These are phyloP conservation scores for Trypanosoma congolense DNA, from an alignment of 208 protist species.

Conservation along the genomic window DNA sequence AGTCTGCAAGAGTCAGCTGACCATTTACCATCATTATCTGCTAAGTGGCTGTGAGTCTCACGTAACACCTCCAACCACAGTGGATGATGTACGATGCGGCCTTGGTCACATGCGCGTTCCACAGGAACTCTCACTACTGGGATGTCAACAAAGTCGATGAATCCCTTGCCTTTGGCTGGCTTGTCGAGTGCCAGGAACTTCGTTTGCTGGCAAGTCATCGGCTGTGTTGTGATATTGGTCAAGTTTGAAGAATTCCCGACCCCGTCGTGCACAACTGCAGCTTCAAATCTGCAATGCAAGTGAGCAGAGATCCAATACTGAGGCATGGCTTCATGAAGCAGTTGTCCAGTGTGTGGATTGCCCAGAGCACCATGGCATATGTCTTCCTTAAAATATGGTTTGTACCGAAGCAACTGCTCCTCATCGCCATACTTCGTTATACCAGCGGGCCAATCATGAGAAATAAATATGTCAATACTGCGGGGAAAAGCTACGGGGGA, in stretches of 20 bases:
- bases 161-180: slow-evolving; percentile 68
- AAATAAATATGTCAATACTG: slow-evolving; percentile 74
- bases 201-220: slow-evolving; percentile 18
- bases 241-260: slow-evolving; percentile 4
- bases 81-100: slow-evolving; percentile 53
- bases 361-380: slow-evolving; percentile 67
- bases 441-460: slow-evolving; percentile 89
- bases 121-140: slow-evolving; percentile 11
- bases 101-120: background rate
- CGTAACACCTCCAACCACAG: slow-evolving; percentile 57
- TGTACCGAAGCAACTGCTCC: slow-evolving; percentile 67
- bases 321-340: slow-evolving; percentile 56
- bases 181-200: slow-evolving; percentile 89
- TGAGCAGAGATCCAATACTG: slow-evolving; percentile 84
- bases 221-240: background rate
- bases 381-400: slow-evolving; percentile 86
- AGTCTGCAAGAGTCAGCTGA: slow-evolving; percentile 7
- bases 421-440: slow-evolving; percentile 86
- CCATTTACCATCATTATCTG: slow-evolving; percentile 30
- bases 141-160: slow-evolving; percentile 75
- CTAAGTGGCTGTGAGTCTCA: slow-evolving; percentile 42
- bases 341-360: slow-evolving; percentile 71
- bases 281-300: slow-evolving; percentile 86
- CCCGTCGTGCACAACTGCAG: slow-evolving; percentile 43
- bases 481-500: background rate